Evolutionary conservation across 2,329 filamentous ascomycete genomes (phyloP).

Genomic region (Penicillium digitatum): DNA sequence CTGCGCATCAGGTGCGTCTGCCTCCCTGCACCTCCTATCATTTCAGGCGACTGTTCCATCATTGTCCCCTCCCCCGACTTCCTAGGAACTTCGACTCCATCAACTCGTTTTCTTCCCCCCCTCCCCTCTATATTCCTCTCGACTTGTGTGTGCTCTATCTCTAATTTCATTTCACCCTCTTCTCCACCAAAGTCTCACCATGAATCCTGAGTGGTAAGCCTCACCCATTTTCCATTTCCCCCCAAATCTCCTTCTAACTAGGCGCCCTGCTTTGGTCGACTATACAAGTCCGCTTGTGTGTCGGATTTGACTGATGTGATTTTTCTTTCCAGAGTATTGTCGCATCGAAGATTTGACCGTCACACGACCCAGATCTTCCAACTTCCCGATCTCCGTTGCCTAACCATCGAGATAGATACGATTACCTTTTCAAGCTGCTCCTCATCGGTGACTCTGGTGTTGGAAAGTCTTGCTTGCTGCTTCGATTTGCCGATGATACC

Average conservation of each 20-base stretch:
- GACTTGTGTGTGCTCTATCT: conserved; percentile 3
- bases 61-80: conserved; percentile 23
- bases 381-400: conserved; percentile 19
- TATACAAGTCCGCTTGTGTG: background rate
- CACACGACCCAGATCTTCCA: background rate
- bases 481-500: conserved; percentile 97
- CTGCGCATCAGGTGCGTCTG: conserved; percentile 27
- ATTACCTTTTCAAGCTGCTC: conserved; percentile 99
- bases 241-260: conserved; percentile 2
- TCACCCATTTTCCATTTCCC: conserved; percentile 6
- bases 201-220: conserved; percentile 51
- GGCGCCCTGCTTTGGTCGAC: conserved; percentile 1
- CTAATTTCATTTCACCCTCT: conserved; percentile 7
- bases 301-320: conserved; percentile 12
- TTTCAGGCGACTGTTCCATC: conserved; percentile 27
- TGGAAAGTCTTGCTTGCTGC: conserved; percentile 97
- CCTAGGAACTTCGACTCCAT: conserved; percentile 12
- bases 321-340: conserved; percentile 24
- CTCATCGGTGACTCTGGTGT: conserved; percentile 99
- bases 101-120: conserved; percentile 12
- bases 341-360: background rate
- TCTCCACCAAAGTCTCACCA: conserved; percentile 28
- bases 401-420: conserved; percentile 68
- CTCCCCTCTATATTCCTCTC: conserved; percentile 12
- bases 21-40: conserved; percentile 29